Evolutionary conservation across 306 rosid species (phyloP), one percentile per base, ranked within the genome.

Genomic region (Cicer chorassanicum): DNA sequence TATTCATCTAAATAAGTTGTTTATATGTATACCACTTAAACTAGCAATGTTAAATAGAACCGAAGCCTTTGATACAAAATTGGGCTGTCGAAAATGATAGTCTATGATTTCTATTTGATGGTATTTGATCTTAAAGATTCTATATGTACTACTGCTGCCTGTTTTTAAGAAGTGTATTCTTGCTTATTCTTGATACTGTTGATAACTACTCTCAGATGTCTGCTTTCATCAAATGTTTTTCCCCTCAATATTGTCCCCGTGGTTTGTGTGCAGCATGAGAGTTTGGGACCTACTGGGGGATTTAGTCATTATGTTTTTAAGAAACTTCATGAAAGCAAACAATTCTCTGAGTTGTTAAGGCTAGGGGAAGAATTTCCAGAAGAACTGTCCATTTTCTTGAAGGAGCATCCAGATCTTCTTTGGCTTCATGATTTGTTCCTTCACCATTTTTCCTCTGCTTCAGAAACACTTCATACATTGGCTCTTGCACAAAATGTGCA

Each of bases 401-500:
- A 83, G 89, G 93, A 86, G 75, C 95, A 90, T 70, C 88, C 82
- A 34, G 95, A 87, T 86, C 96, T 94, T 79, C 84, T 90, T 59
- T 94, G 98, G 98, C 97, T 94, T 82, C 98, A 94, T 74, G 92
- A 91, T 81, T 72, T 94, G 86, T 91, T 87, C 77, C 97, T 94
- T 76, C 90, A 88, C 78, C 96, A 88, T 53, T 94, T 89, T 85
- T 85, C 85, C 53, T 78, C 91, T 62, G 98, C 97, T 80, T 91
- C 98, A 12, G 95, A 94, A 68, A 91, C 88, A 65, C 97, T 94
- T 73, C 97, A 94, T 86, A 75, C 11, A 39, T 81, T 90, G 80
- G 93, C 98, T 81, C 95, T 91, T 73, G 70, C 91, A 73, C 91
- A 85, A 88, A 81, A 78, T 64, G 83, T 86, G 41, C 82, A 44